Evolutionary conservation across 2,329 filamentous ascomycete species (phyloP).

Genomic region (Lasiodiplodia citricola): DNA sequence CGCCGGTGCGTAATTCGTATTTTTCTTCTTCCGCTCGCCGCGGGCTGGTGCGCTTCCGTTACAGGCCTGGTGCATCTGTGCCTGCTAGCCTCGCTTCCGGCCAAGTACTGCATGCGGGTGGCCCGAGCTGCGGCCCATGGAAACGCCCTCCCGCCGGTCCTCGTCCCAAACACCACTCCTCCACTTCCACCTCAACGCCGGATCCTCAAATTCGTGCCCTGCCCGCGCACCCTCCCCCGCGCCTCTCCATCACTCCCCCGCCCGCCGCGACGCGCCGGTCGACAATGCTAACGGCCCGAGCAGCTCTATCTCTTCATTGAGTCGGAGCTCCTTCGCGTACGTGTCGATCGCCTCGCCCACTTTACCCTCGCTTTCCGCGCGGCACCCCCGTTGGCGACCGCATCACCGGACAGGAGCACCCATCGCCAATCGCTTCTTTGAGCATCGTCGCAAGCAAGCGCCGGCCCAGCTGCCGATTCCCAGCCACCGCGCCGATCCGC

Average conservation of each 20-base stretch:
- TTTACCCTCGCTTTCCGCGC: background rate
- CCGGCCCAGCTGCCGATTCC: background rate
- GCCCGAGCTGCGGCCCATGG: conserved; percentile 21
- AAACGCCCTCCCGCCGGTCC: conserved; percentile 21
- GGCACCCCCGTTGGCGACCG: background rate
- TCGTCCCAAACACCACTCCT: conserved; percentile 18
- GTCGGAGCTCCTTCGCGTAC: conserved; percentile 25
- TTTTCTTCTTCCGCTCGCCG: conserved; percentile 22
- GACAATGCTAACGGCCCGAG: conserved; percentile 20
- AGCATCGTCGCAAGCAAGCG: background rate
- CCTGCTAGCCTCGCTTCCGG: conserved; percentile 24
- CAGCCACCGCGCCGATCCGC: conserved; percentile 14
- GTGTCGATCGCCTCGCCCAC: conserved; percentile 24
- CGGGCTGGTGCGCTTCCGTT: conserved; percentile 6
- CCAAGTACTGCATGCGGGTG: conserved; percentile 25
- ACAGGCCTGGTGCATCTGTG: conserved; percentile 22
- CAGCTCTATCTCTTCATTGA: conserved; percentile 26
- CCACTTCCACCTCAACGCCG: conserved; percentile 1
- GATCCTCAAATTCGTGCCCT: background rate
- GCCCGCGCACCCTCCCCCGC: background rate
- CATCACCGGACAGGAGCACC: background rate
- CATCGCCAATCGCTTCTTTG: conserved; percentile 2
- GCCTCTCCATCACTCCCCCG: conserved; percentile 8
- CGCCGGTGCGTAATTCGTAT: conserved; percentile 25
- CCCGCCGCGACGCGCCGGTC: conserved; percentile 1